Evolutionary conservation across 345 rosid species (phyloP).

Genomic region (Nasturtium officinale): DNA sequence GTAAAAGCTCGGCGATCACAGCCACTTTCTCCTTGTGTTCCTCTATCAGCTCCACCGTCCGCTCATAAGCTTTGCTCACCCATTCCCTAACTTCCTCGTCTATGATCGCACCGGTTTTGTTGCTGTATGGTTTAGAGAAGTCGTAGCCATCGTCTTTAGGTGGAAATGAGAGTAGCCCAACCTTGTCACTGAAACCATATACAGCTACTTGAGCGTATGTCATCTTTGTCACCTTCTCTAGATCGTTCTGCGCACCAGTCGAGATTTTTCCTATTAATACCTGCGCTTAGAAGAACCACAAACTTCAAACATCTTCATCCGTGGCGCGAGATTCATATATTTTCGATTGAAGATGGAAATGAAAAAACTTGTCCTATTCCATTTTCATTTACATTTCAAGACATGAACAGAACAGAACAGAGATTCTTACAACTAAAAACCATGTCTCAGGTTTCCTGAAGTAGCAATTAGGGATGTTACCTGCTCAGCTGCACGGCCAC

Average conservation of each 20-base stretch:
- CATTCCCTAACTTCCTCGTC: constrained; percentile 87
- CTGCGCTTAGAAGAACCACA: constrained; percentile 41
- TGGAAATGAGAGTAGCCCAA: constrained; percentile 94
- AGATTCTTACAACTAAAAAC: too few relatives aligned
- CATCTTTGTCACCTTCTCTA: constrained; percentile 96
- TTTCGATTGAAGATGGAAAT: not conserved
- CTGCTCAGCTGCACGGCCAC: constrained; percentile 99
- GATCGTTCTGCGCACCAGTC: constrained; percentile 92
- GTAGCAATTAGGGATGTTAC: constrained; percentile 36
- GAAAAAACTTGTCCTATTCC: not conserved
- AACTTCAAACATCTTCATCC: not conserved
- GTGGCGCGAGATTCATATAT: too few relatives aligned
- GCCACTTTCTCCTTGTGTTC: constrained; percentile 83
- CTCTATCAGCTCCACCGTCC: constrained; percentile 61
- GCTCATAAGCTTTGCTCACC: constrained; percentile 76
- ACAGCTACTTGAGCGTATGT: constrained; percentile 96
- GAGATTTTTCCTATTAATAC: constrained; percentile 87
- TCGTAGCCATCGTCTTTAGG: constrained; percentile 71
- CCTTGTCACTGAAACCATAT: constrained; percentile 94
- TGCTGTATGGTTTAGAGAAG: constrained; percentile 89
- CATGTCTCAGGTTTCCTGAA: not conserved
- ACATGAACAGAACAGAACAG: too few relatives aligned
- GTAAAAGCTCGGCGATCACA: constrained; percentile 76
- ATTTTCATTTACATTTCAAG: not conserved
- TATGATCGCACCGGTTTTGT: constrained; percentile 81